phyloP scores from a whole-genome alignment of 1,284 basidiomycete genomes.

The Phaffia rhodozyma region DNA sequence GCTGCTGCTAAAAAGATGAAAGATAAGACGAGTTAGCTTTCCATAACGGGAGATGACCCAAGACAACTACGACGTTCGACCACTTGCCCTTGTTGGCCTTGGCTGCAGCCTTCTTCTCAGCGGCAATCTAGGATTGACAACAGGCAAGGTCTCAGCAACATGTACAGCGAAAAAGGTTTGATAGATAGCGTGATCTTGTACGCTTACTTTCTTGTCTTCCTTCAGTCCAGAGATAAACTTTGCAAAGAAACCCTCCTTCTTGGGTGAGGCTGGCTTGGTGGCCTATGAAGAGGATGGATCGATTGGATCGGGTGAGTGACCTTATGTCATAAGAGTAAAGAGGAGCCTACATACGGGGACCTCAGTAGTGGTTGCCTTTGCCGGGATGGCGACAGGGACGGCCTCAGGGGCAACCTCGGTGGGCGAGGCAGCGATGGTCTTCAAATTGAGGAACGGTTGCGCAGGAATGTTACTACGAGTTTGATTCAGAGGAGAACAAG shows the following conservation, averaged over 20 bases:
- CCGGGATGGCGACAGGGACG: too few relatives aligned
- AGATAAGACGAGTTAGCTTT: neutral
- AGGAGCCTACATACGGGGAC: too few relatives aligned
- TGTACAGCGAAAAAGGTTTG: neutral
- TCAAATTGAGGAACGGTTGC: too few relatives aligned
- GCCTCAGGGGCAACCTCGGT: too few relatives aligned
- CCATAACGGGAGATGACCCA: neutral
- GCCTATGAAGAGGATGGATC: neutral
- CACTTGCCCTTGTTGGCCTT: too few relatives aligned
- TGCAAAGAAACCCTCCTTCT: constrained; percentile 18
- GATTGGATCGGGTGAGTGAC: too few relatives aligned
- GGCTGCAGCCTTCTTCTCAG: too few relatives aligned
- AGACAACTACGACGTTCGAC: neutral
- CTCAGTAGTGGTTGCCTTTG: too few relatives aligned
- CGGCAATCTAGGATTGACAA: neutral
- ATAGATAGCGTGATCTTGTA: neutral
- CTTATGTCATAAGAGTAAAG: too few relatives aligned
- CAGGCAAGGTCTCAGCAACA: neutral
- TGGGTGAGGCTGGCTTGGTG: constrained; percentile 9
- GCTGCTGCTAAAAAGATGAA: neutral
- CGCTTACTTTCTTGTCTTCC: constrained; percentile 15
- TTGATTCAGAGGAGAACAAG: too few relatives aligned
- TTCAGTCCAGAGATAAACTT: constrained; percentile 9
- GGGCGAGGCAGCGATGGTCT: too few relatives aligned
- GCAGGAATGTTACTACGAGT: too few relatives aligned